Base-by-base conservation (phyloP, 1,139 yeast genomes). In the Diutina pseudorugosa region DNA sequence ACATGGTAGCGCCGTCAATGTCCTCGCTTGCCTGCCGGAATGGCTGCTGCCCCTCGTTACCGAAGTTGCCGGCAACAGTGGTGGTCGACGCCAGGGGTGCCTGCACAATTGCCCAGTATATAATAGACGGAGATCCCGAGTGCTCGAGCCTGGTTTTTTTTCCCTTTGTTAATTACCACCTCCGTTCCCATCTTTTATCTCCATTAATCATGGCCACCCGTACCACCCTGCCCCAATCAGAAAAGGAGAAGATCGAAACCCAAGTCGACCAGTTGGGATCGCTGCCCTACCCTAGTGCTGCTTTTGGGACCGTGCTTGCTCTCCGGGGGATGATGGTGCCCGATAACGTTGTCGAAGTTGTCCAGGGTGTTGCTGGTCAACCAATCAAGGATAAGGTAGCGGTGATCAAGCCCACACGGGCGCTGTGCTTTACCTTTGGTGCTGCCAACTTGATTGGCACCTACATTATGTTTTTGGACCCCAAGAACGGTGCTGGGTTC, bases 401-500 rank as follows among this genome's bases (percentile, higher is more conserved):
- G 1, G 55, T 58, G 11, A 60, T 69, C 8, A 66, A 65, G 56
- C 79, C 79, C 3, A 67, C 77, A 1, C 62, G 62, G 51, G 59
- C 63, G 2, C 66, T 76, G 8, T 72, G 77, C 56, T 67, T 65
- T 48, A 59, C 68, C 8, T 63, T 63, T 55, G 59, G 58, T 11
- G 20, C 41, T 4, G 57, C 55, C 5, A 84, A 91, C 36, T 73
- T 45, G 21, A 45, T 45, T 27, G 49, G 49, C 18, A 27, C 49
- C n/a, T 45, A 45, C 30, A 45, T 45, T 18, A 7, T 27, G 23
- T 33, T 16, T 8, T 19, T 18, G 21, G 36, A 45, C 25, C 90
- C 18, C 97, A 76, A 79, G 52, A 85, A 88, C 67, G 98, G 96
- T 7, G 79, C 95, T 1, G 98, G 97, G 0, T 88, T 93, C 66